Percentiles rank a stretch among this genome's conserved stretches.
Evolutionary conservation across 495 filamentous ascomycete genomes (phyloP).

Genomic region (Sordaria brevicollis): DNA sequence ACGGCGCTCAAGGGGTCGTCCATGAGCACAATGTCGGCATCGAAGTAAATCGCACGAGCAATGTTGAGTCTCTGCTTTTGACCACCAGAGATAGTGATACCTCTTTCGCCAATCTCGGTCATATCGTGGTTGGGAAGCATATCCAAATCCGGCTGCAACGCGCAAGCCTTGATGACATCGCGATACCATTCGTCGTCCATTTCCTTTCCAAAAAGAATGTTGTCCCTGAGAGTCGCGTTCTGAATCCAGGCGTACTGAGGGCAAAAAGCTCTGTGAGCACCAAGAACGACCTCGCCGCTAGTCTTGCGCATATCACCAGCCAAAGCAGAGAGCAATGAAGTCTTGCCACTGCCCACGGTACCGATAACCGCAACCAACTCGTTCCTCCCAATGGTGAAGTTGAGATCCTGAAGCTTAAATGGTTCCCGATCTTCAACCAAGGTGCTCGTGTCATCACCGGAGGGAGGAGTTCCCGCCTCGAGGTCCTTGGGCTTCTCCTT

Average conservation of each 20-base stretch:
- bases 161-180: conserved; percentile 50
- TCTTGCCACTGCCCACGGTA: conserved; percentile 85
- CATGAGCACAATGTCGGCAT: conserved; percentile 72
- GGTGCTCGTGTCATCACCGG: conserved; percentile 42
- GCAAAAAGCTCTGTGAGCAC: conserved; percentile 76
- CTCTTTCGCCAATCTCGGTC: conserved; percentile 71
- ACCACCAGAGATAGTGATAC: conserved; percentile 73
- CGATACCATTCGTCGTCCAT: conserved; percentile 56
- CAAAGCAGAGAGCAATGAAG: conserved; percentile 76
- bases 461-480: conserved; percentile 1
- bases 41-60: conserved; percentile 74
- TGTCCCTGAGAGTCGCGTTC: conserved; percentile 74
- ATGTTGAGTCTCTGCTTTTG: conserved; percentile 82
- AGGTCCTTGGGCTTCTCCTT: conserved; percentile 30
- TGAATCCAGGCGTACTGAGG: conserved; percentile 98
- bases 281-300: conserved; percentile 58
- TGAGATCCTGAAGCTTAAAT: conserved; percentile 69
- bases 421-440: conserved; percentile 52
- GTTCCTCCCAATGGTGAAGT: conserved; percentile 63
- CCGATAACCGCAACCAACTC: conserved; percentile 90
- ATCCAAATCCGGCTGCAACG: conserved; percentile 60
- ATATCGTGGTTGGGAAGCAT: conserved; percentile 64
- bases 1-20: conserved; percentile 78
- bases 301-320: conserved; percentile 92
- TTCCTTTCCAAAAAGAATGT: conserved; percentile 84